Evolutionary conservation across 140 eudicot species (phyloP), one percentile per base, ranked within the genome.

Genomic region (Stevia rebaudiana): DNA sequence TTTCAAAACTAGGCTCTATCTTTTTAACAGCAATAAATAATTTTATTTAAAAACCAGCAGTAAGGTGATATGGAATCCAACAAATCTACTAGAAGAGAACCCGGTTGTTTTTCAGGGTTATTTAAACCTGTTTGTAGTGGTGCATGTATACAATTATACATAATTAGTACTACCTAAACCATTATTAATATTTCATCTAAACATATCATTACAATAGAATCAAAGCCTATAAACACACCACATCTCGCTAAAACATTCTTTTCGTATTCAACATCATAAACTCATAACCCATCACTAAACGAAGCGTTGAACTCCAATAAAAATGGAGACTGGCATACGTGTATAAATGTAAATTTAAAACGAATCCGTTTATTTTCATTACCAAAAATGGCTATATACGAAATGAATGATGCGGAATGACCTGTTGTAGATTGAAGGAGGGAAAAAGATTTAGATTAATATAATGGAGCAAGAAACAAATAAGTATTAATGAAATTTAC

Each of bases 401-500:
- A 56, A 55, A 56, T 39, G 22, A 56, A 47, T 11, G 13, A 65
- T 17, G 31, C 4, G 58, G 33, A 47, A 46, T 12, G 30, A 46
- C 33, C 70, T 65, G 48, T 11, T 17, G 46, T 58, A 17, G 30
- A 17, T 17, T 16, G 30, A 17, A 31, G n/a, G 17, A 15, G 18
- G 11, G 15, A n/a, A 17, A 39, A 39, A 65, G 15, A 10, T 23
- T 49, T 25, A 36, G 6, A 52, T 0, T 24, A 39, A 10, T 9
- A 55, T 13, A 23, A 33, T 23, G 6, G 10, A 30, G 13, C 51
- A 10, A 13, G 21, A 15, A 58, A 48, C 8, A 24, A 57, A 12
- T 1, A 6, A 8, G 47, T 54, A 15, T 18, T 24, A 66, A 23
- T 28, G 28, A 21, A 67, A 67, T 35, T 67, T 74, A 74, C 79